Evolutionary conservation across 148 eudicot genomes (phyloP).

Genomic region (Rhododendron molle): DNA sequence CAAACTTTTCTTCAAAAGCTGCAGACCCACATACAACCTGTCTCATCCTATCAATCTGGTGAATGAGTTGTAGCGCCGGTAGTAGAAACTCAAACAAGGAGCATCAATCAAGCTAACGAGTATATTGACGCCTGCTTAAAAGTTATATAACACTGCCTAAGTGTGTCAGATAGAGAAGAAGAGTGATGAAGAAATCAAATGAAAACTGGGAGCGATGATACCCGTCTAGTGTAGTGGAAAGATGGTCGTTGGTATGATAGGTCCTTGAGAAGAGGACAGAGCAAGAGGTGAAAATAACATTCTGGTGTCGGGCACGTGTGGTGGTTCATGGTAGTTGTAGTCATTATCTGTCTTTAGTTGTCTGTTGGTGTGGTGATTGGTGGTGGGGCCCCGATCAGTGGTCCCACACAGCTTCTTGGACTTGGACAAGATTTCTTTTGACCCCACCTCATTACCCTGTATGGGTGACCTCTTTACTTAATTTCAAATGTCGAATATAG

Average conservation of each 20-base stretch:
- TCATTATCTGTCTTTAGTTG: background rate
- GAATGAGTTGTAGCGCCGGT: background rate
- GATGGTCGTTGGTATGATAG: background rate
- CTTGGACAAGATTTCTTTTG: background rate
- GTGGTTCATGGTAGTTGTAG: background rate
- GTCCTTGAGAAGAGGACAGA: background rate
- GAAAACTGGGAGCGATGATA: background rate
- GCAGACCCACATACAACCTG: background rate
- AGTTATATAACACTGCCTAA: background rate
- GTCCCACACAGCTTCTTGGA: background rate
- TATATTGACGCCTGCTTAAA: background rate
- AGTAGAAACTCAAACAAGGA: background rate
- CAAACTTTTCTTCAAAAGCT: background rate
- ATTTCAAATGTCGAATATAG: background rate
- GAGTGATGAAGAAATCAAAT: background rate
- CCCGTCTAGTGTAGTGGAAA: background rate
- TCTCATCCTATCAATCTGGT: background rate
- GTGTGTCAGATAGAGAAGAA: background rate
- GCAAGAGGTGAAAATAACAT: background rate
- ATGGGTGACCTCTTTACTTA: background rate
- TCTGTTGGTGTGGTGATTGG: background rate
- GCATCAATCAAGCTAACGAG: background rate
- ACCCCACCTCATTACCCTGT: background rate
- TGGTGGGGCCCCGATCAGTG: background rate
- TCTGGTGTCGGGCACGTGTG: background rate